Evolutionary conservation across 2,329 filamentous ascomycete genomes (phyloP).

Genomic region (Phialophora verrucosa): DNA sequence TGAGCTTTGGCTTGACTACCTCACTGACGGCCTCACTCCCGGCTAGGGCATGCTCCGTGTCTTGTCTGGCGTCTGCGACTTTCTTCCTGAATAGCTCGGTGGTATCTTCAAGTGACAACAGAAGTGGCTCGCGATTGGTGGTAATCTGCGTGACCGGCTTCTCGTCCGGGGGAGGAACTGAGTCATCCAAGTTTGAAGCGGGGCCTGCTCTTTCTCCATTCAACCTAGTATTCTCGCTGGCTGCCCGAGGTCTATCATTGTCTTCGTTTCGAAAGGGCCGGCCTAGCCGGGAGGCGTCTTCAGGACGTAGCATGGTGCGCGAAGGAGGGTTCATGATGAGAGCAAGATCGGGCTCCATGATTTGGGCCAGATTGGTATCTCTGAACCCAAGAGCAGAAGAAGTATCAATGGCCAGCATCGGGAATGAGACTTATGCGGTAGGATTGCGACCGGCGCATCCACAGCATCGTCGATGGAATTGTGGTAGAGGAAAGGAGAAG

Average conservation of each 20-base stretch:
- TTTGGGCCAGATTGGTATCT: conserved; percentile 27
- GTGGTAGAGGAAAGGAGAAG: neutral
- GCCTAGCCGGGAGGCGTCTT: conserved; percentile 33
- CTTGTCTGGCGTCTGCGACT: conserved; percentile 55
- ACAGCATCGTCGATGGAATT: conserved; percentile 26
- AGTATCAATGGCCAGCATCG: conserved; percentile 36
- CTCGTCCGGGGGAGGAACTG: conserved; percentile 25
- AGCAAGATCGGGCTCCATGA: conserved; percentile 34
- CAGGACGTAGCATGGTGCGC: conserved; percentile 29
- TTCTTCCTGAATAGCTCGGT: conserved; percentile 52
- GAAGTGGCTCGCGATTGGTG: conserved; percentile 19
- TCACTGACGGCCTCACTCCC: conserved; percentile 54
- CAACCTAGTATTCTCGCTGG: conserved; percentile 30
- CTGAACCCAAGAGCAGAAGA: conserved; percentile 31
- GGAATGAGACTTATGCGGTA: conserved; percentile 17
- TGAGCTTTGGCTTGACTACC: conserved; percentile 56
- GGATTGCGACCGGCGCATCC: conserved; percentile 28
- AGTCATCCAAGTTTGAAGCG: conserved; percentile 19
- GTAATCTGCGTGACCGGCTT: conserved; percentile 5
- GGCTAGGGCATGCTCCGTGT: conserved; percentile 54
- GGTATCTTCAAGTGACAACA: conserved; percentile 52
- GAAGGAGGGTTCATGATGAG: conserved; percentile 12
- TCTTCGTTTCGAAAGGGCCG: conserved; percentile 34
- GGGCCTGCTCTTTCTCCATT: conserved; percentile 27
- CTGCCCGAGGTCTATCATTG: conserved; percentile 29